Evolutionary conservation across 345 rosid genomes (phyloP).

Genomic region (Capsella bursapastoris): DNA sequence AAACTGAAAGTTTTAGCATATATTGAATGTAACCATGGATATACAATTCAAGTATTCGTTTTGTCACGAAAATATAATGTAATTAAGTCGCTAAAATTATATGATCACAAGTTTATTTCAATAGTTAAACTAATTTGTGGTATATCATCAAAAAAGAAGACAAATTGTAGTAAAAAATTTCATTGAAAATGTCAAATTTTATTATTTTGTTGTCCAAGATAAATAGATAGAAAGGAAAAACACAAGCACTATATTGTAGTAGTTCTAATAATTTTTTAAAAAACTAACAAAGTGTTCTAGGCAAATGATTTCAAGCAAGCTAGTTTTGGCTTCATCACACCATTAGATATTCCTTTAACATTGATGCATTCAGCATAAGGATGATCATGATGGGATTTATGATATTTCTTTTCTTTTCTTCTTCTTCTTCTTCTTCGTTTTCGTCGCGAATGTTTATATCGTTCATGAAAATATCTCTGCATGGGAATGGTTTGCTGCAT

Average conservation of each 20-base stretch:
- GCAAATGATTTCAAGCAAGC: constrained; percentile 40
- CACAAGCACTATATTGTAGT: not conserved
- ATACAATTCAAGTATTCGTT: no score
- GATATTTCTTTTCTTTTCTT: not conserved
- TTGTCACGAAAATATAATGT: no score
- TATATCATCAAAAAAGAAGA: no score
- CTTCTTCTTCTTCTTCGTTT: constrained; percentile 13
- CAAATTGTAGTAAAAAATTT: no score
- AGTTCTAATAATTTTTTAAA: not conserved
- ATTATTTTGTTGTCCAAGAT: not conserved
- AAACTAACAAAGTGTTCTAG: not conserved
- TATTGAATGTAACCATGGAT: no score
- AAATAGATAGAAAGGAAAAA: not conserved
- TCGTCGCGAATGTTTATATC: constrained; percentile 35
- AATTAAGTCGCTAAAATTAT: no score
- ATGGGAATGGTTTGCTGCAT: constrained; percentile 51
- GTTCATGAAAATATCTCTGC: constrained; percentile 46
- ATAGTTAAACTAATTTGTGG: no score
- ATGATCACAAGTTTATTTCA: no score
- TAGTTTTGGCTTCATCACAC: constrained; percentile 43
- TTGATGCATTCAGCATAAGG: constrained; percentile 46
- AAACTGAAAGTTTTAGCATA: no score
- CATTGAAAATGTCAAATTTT: not conserved
- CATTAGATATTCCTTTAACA: constrained; percentile 44
- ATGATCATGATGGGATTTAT: constrained; percentile 10